Conservation (phyloP, 176 grass and related monocot species). For the Zizania latifolia region DNA sequence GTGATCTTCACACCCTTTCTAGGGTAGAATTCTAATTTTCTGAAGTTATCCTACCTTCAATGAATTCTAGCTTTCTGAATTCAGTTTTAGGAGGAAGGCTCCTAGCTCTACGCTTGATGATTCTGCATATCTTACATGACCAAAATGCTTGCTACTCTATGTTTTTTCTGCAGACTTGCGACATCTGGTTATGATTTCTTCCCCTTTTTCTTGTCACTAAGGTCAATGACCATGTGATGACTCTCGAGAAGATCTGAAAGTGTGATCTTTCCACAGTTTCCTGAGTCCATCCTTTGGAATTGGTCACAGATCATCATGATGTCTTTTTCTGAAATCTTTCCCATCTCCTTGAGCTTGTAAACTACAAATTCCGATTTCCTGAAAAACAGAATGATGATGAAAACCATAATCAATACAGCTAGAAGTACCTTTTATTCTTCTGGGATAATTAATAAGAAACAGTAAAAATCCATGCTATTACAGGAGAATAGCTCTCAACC, state of each 20-base stretch:
- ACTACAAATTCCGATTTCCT: slow-evolving; percentile 93
- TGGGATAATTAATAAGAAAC: neutral
- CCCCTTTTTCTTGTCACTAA: slow-evolving; percentile 36
- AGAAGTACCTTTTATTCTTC: neutral
- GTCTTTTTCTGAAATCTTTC: slow-evolving; percentile 76
- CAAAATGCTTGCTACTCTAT: slow-evolving; percentile 22
- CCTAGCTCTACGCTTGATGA: neutral
- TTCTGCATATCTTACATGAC: neutral
- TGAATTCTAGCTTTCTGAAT: neutral
- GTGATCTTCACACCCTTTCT: neutral
- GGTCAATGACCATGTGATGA: slow-evolving; percentile 42
- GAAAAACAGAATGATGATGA: slow-evolving; percentile 20
- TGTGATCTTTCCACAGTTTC: slow-evolving; percentile 82
- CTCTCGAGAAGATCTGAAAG: slow-evolving; percentile 74
- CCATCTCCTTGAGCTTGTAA: slow-evolving; percentile 97
- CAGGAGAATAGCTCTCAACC: neutral
- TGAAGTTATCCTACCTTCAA: neutral
- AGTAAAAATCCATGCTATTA: neutral
- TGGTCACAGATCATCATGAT: slow-evolving; percentile 69
- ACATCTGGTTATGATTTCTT: slow-evolving; percentile 32
- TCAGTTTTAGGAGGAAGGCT: slow-evolving; percentile 1
- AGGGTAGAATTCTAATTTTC: neutral
- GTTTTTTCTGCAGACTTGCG: neutral
- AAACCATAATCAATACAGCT: neutral
- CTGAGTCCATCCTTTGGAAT: slow-evolving; percentile 73